Evolutionary conservation across 2,329 filamentous ascomycete species (phyloP).

Genomic region (Phyllosticta citribraziliensis): DNA sequence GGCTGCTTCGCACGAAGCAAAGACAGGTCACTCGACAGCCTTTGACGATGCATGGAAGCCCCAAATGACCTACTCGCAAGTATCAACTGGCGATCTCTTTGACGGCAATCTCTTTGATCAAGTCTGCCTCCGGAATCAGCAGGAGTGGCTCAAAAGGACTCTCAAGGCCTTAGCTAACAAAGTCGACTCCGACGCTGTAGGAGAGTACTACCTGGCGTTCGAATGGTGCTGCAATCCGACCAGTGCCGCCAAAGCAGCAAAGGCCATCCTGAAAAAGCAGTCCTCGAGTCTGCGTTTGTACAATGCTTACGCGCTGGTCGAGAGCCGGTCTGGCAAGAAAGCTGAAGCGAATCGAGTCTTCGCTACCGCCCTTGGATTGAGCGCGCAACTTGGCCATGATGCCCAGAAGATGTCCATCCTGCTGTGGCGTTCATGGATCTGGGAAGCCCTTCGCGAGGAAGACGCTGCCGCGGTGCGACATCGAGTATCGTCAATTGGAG

Average conservation of each 20-base stretch:
- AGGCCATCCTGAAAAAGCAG: constrained; percentile 59
- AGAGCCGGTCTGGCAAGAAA: constrained; percentile 48
- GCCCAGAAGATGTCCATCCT: constrained; percentile 31
- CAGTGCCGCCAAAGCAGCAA: constrained; percentile 59
- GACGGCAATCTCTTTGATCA: background rate
- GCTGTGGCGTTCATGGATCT: constrained; percentile 56
- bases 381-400: constrained; percentile 27
- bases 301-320: constrained; percentile 67
- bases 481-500: constrained; percentile 23
- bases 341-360: constrained; percentile 56
- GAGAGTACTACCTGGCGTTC: constrained; percentile 61
- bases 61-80: background rate
- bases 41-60: background rate
- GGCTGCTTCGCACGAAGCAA: background rate
- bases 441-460: constrained; percentile 50
- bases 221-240: constrained; percentile 47
- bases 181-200: constrained; percentile 40
- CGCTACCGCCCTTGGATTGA: constrained; percentile 54
- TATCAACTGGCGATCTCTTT: constrained; percentile 12
- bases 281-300: constrained; percentile 60
- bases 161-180: constrained; percentile 48
- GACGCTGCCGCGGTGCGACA: constrained; percentile 25
- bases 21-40: background rate
- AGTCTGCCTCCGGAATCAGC: constrained; percentile 14
- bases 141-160: constrained; percentile 41